These are phyloP conservation scores for Alloteropsis semialata DNA, from an alignment of 176 grass and related monocot species.

Conservation along the genomic window DNA sequence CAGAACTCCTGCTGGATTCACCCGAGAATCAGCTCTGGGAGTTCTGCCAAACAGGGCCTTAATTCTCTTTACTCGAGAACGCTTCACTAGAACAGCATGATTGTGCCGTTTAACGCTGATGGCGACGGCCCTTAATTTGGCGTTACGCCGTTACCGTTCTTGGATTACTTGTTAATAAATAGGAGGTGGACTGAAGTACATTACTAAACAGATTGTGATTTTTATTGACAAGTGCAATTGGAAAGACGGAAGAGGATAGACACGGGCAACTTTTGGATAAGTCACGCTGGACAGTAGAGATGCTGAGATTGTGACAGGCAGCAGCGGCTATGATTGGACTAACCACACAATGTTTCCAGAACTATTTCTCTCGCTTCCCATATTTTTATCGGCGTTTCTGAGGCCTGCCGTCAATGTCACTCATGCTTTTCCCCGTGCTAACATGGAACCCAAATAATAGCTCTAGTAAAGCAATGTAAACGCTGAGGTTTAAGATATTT, in stretches of 20 bases:
- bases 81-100: not conserved
- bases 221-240: not conserved
- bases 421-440: not conserved
- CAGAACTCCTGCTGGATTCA: too few relatives aligned
- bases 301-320: not conserved
- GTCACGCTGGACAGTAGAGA: not conserved
- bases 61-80: too few relatives aligned
- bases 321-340: not conserved
- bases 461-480: not conserved
- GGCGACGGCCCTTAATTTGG: not conserved
- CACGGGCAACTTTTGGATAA: constrained; percentile 22
- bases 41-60: too few relatives aligned
- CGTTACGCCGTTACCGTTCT: not conserved
- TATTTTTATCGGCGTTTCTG: not conserved
- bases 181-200: not conserved
- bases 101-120: not conserved
- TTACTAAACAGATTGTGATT: not conserved
- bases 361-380: not conserved
- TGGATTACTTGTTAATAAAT: not conserved
- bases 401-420: not conserved
- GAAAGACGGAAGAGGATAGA: not conserved
- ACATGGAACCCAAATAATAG: not conserved
- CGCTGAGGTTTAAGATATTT: not conserved
- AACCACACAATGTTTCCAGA: not conserved
- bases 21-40: too few relatives aligned